Evolutionary conservation across 352 stramenopile genomes (phyloP), one percentile per base, ranked within the genome.

Genomic region (Peronospora farinosa): DNA sequence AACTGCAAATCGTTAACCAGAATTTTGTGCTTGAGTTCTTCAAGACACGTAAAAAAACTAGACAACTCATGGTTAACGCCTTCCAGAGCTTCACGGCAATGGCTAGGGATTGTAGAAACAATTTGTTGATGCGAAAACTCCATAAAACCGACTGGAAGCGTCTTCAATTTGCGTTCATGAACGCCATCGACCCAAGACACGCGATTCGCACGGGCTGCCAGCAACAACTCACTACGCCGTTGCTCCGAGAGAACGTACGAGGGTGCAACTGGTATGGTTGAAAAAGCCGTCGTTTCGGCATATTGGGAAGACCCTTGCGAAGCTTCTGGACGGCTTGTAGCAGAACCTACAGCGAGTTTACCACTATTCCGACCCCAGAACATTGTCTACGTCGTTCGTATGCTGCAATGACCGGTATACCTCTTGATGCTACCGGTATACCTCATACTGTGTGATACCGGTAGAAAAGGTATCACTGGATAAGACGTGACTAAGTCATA

Each of bases 171-270:
- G 28, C 42, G 25, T 13, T 64, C 51, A 19, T 78, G 61, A 6
- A 63, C 60, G 30, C 72, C 71, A 30, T 92, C 78, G 42, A 92
- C 60, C 81, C 81, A 92, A 2, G 77, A 78, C 11, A 82, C 65
- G 23, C 81, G 72, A 36, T 73, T 90, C 10, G 66, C 70, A 13
- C 81, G 72, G 23, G 81, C 81, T n/a, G 78, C 72, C 32, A 75
- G 47, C n/a, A 92, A 61, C 33, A 92, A 65, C 54, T 92, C 73
- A 23, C 60, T 64, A n/a, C 81, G 73, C 17, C 81, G 68, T 57
- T 88, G 63, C 44, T 88, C 78, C 11, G 78, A 85, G 13, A 92
- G 69, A 5, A 76, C 50, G 47, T 78, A 83, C 9, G 73, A 74
- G 36, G 65, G 58, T 47, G 54, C 17, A 31, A 41, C 7, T 6